Evolutionary conservation across 192 early-diverging fungal genomes (phyloP).

Genomic region (Mortierella hygrophila): DNA sequence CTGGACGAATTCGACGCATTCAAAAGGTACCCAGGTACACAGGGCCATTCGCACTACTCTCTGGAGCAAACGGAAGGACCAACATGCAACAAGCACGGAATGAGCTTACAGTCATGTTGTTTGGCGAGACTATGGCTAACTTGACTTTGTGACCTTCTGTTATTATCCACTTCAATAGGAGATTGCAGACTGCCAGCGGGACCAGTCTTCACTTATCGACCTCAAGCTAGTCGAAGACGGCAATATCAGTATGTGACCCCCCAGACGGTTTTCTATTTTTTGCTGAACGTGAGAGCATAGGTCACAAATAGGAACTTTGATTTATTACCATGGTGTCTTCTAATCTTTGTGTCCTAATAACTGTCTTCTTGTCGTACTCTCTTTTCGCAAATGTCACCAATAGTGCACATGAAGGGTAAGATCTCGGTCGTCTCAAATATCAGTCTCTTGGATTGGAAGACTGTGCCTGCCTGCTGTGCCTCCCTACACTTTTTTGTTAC

Average conservation of each 20-base stretch:
- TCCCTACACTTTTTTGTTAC: not conserved
- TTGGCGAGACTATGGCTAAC: not conserved
- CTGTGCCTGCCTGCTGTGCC: not conserved
- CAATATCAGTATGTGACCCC: slow-evolving; percentile 47
- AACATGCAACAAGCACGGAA: not conserved
- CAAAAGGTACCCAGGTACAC: slow-evolving; percentile 34
- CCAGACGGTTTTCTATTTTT: not conserved
- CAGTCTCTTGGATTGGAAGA: not conserved
- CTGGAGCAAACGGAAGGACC: not conserved
- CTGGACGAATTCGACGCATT: slow-evolving; percentile 43
- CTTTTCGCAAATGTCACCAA: not conserved
- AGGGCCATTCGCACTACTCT: no score
- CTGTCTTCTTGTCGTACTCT: not conserved
- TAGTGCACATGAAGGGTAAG: slow-evolving; percentile 55
- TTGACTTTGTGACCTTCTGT: not conserved
- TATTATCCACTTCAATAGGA: slow-evolving; percentile 7
- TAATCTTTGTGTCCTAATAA: not conserved
- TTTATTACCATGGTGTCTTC: not conserved
- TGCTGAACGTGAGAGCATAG: not conserved
- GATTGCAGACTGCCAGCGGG: slow-evolving; percentile 48
- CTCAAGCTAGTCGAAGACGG: slow-evolving; percentile 38
- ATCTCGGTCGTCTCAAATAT: not conserved
- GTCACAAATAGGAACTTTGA: no score
- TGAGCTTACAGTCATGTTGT: not conserved
- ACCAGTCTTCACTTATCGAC: slow-evolving; percentile 43